Evolutionary conservation across 2,329 filamentous ascomycete genomes (phyloP).

Genomic region (Botrytis tulipae): DNA sequence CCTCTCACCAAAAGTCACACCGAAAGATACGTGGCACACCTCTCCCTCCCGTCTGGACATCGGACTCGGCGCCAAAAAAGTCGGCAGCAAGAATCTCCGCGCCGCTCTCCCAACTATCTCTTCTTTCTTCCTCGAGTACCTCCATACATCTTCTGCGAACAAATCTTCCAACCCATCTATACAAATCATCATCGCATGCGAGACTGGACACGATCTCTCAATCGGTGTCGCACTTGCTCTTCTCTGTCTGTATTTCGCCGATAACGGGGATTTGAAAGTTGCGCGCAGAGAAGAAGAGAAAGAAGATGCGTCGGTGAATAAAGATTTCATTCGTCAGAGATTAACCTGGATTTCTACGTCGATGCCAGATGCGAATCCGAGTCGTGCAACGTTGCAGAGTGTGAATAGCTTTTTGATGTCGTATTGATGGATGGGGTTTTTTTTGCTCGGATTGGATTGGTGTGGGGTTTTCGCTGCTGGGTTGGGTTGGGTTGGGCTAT

Average conservation of each 20-base stretch:
- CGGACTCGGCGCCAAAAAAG: conserved; percentile 68
- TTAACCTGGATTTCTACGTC: conserved; percentile 80
- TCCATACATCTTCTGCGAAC: neutral
- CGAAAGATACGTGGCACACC: conserved; percentile 45
- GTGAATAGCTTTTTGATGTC: conserved; percentile 87
- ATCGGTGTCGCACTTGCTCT: conserved; percentile 75
- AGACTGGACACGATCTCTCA: conserved; percentile 76
- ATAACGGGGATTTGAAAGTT: conserved; percentile 50
- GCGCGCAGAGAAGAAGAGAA: neutral
- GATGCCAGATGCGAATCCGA: conserved; percentile 79
- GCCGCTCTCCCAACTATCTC: conserved; percentile 55
- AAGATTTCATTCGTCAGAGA: conserved; percentile 71
- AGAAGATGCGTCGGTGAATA: conserved; percentile 52
- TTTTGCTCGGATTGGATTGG: too few relatives aligned
- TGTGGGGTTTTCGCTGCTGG: too few relatives aligned
- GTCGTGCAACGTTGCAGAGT: conserved; percentile 80
- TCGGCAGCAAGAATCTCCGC: conserved; percentile 81
- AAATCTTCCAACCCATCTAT: neutral
- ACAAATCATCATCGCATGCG: conserved; percentile 63
- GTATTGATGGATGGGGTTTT: conserved; percentile 1
- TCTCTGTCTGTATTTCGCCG: conserved; percentile 69
- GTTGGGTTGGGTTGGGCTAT: too few relatives aligned
- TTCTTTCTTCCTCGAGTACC: conserved; percentile 31
- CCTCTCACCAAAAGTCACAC: conserved; percentile 46
- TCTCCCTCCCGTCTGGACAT: conserved; percentile 49